phyloP scores from a whole-genome alignment of 805 yeast species.

The Priceomyces fermenticarens region DNA sequence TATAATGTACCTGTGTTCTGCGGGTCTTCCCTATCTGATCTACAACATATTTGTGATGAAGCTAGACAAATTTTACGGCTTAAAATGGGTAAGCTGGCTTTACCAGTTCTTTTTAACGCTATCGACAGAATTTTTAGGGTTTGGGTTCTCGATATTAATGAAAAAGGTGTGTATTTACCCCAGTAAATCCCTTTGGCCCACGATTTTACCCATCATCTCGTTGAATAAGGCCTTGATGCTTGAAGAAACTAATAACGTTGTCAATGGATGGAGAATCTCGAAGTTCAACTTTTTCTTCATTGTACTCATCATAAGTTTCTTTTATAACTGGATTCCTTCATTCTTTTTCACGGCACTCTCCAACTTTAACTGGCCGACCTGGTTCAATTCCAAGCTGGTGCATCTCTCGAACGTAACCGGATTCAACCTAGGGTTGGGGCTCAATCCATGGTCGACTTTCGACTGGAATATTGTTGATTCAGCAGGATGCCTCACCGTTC shows the following conservation, averaged over 20 bases:
- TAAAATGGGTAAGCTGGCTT: conserved; percentile 45
- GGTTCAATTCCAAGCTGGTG: conserved; percentile 39
- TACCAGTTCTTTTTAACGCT: conserved; percentile 52
- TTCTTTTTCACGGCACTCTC: conserved; percentile 38
- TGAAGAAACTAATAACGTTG: conserved; percentile 15
- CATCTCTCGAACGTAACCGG: conserved; percentile 41
- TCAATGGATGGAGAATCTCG: conserved; percentile 42
- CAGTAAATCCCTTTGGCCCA: conserved; percentile 42
- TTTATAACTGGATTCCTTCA: conserved; percentile 43
- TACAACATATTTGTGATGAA: conserved; percentile 44
- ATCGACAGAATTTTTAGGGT: conserved; percentile 61
- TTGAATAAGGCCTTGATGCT: conserved; percentile 40
- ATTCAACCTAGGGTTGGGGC: conserved; percentile 34
- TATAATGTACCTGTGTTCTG: conserved; percentile 41
- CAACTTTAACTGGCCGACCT: conserved; percentile 44
- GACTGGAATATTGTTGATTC: conserved; percentile 42
- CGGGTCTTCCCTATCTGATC: conserved; percentile 40
- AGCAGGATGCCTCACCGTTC: conserved; percentile 39
- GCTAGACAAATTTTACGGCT: conserved; percentile 38
- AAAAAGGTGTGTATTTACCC: conserved; percentile 51
- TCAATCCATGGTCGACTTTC: conserved; percentile 41
- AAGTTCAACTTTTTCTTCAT: conserved; percentile 38
- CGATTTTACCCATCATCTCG: conserved; percentile 41
- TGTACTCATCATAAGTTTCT: conserved; percentile 29
- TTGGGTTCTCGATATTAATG: conserved; percentile 64